Base-by-base conservation (phyloP, 2,329 filamentous ascomycete genomes). In the Ophiognomonia clavigignenti-juglandacearum region DNA sequence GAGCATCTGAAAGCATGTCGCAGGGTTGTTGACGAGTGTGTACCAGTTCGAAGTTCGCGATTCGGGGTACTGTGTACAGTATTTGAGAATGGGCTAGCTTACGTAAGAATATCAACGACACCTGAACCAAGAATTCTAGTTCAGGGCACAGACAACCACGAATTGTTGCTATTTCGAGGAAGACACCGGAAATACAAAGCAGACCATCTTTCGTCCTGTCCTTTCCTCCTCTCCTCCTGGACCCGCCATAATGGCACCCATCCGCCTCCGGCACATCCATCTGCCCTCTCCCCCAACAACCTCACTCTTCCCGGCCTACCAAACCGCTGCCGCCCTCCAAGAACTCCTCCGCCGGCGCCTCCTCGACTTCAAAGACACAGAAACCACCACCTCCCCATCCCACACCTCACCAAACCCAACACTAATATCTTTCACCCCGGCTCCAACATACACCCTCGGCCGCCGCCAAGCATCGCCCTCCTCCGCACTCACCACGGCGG, bases 371-470 rank as follows among this genome's bases (percentile, higher is more conserved):
- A 88, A 87, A 53, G 60, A 60, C 22, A 39, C 47, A 24, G 18
- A 41, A 18, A 47, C 47, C 16, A 45, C 51, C 42, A 49, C 42
- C 41, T 41, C 16, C 18, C 10, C 10, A 7, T 29, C 55, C 27
- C 52, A 50, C 2, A 54, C 68, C 4, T 64, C 75, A 8, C 85
- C 85, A 1, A 70, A 73, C 13, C 87, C 89, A 22, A 82, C 80
- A 26, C 74, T 97, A 54, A 74, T 97, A 53, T 90, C 88, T 54
- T 93, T 95, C 66, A 83, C 88, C 45, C 86, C 90, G 39, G 70
- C 76, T 27, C 89, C 91, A 2, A 88, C 90, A 39, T 96, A 93
- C 68, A 96, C 92, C 13, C 86, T 91, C 54, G 93, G 93, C 45
- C 85, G 92, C 6, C 86, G 93, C 26, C 90, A 96, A 59, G 64